Percentiles rank a stretch among this genome's conserved stretches.
Evolutionary conservation across 768 basidiomycete genomes (phyloP).

Genomic region (Tylopilus rubrobrunneus): DNA sequence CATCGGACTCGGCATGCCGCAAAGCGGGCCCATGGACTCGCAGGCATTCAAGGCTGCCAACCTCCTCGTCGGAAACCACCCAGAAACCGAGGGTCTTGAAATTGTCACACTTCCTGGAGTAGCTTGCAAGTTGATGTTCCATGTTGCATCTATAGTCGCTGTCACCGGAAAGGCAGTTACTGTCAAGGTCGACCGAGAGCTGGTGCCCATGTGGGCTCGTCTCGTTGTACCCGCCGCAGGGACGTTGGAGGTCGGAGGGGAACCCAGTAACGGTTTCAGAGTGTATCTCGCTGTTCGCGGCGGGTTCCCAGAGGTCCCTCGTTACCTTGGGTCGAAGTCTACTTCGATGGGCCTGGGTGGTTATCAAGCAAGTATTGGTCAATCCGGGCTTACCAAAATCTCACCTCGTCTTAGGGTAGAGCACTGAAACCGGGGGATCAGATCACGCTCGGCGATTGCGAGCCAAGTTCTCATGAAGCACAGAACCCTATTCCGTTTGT

Average conservation of each 20-base stretch:
- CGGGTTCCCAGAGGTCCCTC: conserved; percentile 54
- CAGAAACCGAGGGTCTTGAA: conserved; percentile 53
- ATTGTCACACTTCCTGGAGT: conserved; percentile 44
- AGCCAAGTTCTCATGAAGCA: conserved; percentile 17
- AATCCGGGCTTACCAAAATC: not conserved
- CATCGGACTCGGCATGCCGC: conserved; percentile 56
- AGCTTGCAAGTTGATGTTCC: conserved; percentile 47
- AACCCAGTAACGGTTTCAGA: conserved; percentile 41
- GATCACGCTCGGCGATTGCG: conserved; percentile 37
- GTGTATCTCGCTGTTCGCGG: conserved; percentile 54
- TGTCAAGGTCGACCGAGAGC: conserved; percentile 39
- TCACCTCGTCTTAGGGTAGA: conserved; percentile 40
- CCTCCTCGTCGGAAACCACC: conserved; percentile 51
- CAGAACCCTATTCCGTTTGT: not conserved
- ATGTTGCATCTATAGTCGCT: conserved; percentile 44
- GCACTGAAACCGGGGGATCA: conserved; percentile 49
- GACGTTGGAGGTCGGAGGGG: conserved; percentile 37
- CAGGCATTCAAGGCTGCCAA: conserved; percentile 56
- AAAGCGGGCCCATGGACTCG: conserved; percentile 61
- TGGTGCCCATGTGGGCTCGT: conserved; percentile 46
- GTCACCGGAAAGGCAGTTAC: conserved; percentile 49
- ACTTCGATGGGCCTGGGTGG: conserved; percentile 62
- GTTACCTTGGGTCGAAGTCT: conserved; percentile 61
- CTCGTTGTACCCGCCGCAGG: conserved; percentile 43
- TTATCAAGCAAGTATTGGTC: conserved; percentile 42